Evolutionary conservation across 805 yeast genomes (phyloP).

Genomic region (Nakazawaea holstii): DNA sequence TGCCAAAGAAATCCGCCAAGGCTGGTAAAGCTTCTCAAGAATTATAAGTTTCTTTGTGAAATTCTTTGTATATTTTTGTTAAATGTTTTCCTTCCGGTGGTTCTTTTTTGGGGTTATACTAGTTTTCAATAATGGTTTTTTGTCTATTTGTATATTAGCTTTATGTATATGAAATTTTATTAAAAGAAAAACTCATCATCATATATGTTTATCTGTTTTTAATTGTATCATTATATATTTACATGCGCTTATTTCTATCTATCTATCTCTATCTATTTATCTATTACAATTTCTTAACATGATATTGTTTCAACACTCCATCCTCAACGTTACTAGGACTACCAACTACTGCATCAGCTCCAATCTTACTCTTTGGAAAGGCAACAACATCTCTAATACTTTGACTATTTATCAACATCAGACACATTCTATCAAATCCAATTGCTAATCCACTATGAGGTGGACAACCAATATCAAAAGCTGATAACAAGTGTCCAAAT

Average conservation of each 20-base stretch:
- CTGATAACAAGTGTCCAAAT: conserved; percentile 82
- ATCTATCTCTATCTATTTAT: neutral
- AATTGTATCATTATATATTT: neutral
- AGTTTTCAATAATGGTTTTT: neutral
- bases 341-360: conserved; percentile 81
- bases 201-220: neutral
- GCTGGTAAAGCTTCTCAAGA: conserved; percentile 50
- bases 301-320: conserved; percentile 49
- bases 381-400: conserved; percentile 93
- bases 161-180: neutral
- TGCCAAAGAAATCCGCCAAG: conserved; percentile 55
- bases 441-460: conserved; percentile 98
- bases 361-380: conserved; percentile 89
- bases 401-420: conserved; percentile 73
- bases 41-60: conserved; percentile 30
- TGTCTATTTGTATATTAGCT: neutral
- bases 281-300: conserved; percentile 27
- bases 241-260: no score
- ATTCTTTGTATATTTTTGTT: no score
- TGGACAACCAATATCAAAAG: conserved; percentile 89
- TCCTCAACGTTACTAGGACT: conserved; percentile 69
- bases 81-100: no score
- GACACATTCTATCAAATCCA: conserved; percentile 90
- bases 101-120: no score
- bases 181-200: neutral